A percentile compares a stretch with the other conserved stretches of the same genome.
Conservation (phyloP, 2,329 filamentous ascomycete genomes). For the Ophiostoma quercus region DNA sequence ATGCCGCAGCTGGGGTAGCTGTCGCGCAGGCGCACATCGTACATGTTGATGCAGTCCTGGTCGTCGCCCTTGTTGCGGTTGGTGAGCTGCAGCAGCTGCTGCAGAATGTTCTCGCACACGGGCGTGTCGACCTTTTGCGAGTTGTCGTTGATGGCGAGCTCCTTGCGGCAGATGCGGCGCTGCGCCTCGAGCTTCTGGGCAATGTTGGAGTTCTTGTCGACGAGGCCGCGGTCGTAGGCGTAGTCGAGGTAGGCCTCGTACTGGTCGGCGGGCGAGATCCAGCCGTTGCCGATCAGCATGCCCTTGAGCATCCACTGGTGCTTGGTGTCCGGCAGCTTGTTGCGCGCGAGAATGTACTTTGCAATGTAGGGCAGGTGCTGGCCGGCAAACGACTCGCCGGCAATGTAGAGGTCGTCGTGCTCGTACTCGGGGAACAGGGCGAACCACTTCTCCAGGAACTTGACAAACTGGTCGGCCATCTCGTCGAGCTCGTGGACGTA, state of each 20-base stretch:
- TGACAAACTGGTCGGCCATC: conserved; percentile 84
- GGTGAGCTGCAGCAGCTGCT: conserved; percentile 64
- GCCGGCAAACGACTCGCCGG: conserved; percentile 93
- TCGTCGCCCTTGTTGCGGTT: conserved; percentile 45
- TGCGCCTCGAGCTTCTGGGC: conserved; percentile 63
- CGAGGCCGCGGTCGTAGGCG: conserved; percentile 68
- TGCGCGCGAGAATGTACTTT: conserved; percentile 82
- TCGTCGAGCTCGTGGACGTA: conserved; percentile 79
- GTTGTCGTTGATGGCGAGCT: conserved; percentile 45
- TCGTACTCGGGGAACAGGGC: conserved; percentile 85
- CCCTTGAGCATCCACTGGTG: conserved; percentile 73
- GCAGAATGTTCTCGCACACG: conserved; percentile 72
- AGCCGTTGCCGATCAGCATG: conserved; percentile 92
- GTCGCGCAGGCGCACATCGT: conserved; percentile 85
- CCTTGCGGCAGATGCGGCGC: conserved; percentile 62
- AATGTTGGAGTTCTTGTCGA: conserved; percentile 60
- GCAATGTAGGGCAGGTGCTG: conserved; percentile 97
- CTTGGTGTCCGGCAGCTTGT: conserved; percentile 53
- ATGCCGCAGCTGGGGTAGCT: conserved; percentile 80
- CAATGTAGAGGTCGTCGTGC: conserved; percentile 85
- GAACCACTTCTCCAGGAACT: conserved; percentile 90
- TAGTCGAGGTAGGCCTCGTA: conserved; percentile 82
- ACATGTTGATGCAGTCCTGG: conserved; percentile 82
- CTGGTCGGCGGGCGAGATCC: conserved; percentile 87
- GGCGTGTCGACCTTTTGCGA: conserved; percentile 58